phyloP scores from a whole-genome alignment of 2,329 filamentous ascomycete species.

The Neoarthrinium moseri region DNA sequence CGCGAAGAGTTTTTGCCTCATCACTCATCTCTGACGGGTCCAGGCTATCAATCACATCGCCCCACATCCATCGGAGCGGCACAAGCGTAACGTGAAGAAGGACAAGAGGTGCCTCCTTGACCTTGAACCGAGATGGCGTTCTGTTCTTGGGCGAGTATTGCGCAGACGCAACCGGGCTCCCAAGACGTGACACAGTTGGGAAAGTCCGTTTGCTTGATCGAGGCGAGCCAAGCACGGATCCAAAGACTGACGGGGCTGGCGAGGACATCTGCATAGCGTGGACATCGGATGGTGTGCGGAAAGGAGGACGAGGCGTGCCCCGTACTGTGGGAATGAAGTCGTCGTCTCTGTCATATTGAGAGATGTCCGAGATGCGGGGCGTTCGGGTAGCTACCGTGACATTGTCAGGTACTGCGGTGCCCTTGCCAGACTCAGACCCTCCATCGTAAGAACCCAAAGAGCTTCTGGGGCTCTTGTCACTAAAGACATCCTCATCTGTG shows the following conservation, averaged over 20 bases:
- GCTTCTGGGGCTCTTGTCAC: constrained; percentile 55
- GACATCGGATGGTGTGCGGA: constrained; percentile 68
- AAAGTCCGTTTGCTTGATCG: constrained; percentile 50
- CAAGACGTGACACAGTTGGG: constrained; percentile 53
- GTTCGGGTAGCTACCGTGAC: constrained; percentile 34
- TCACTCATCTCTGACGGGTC: constrained; percentile 29
- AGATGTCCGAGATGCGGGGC: constrained; percentile 50
- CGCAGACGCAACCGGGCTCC: constrained; percentile 50
- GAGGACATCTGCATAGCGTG: constrained; percentile 72
- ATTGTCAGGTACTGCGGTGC: constrained; percentile 25
- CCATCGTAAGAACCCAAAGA: constrained; percentile 51
- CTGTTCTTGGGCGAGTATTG: constrained; percentile 54
- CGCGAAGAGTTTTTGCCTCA: constrained; percentile 51
- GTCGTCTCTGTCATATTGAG: constrained; percentile 38
- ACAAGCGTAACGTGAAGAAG: constrained; percentile 76
- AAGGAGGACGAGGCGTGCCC: constrained; percentile 60
- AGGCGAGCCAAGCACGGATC: constrained; percentile 44
- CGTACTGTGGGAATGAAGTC: constrained; percentile 55
- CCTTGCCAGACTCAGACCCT: constrained; percentile 28
- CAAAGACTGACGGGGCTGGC: constrained; percentile 54
- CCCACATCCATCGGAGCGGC: constrained; percentile 67
- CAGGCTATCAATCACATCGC: constrained; percentile 46
- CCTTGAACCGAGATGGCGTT: constrained; percentile 56
- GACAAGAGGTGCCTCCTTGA: constrained; percentile 65
- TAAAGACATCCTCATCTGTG: constrained; percentile 57